Evolutionary conservation across 441 rosid species (phyloP).

Genomic region (Kokia cookei): DNA sequence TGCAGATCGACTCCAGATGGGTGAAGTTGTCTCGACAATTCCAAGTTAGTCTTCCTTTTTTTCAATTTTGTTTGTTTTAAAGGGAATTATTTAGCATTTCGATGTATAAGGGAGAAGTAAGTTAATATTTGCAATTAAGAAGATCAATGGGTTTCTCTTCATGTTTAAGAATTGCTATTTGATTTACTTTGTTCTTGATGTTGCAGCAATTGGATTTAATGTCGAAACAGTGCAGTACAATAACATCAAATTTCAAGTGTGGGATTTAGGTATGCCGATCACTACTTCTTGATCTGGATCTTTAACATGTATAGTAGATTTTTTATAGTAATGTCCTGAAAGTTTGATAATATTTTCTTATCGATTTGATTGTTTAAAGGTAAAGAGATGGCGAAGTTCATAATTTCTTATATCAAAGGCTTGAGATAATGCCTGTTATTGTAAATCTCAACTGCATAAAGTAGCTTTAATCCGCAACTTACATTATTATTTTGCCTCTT

Average conservation of each 20-base stretch:
- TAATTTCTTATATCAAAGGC: neutral
- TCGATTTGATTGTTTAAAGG: neutral
- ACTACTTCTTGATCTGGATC: neutral
- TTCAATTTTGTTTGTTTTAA: neutral
- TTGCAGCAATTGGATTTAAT: slow-evolving; percentile 89
- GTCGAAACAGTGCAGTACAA: slow-evolving; percentile 89
- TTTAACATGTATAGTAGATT: neutral
- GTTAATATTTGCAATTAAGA: neutral
- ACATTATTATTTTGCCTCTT: neutral
- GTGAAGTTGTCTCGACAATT: slow-evolving; percentile 88
- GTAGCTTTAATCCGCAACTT: neutral
- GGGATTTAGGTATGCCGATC: slow-evolving; percentile 74
- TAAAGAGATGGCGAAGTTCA: neutral
- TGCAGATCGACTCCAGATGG: slow-evolving; percentile 94
- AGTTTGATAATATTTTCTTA: neutral
- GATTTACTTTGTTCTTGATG: slow-evolving; percentile 3
- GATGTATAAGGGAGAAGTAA: neutral
- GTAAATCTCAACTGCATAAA: neutral
- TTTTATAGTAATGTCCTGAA: neutral
- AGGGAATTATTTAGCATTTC: neutral
- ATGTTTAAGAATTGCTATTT: neutral
- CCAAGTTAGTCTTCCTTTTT: slow-evolving; percentile 52
- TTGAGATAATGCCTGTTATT: neutral
- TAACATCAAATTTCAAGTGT: slow-evolving; percentile 90
- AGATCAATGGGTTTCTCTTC: neutral